phyloP scores from a whole-genome alignment of 768 basidiomycete species.

The Tubosaeta brunneosetosa region DNA sequence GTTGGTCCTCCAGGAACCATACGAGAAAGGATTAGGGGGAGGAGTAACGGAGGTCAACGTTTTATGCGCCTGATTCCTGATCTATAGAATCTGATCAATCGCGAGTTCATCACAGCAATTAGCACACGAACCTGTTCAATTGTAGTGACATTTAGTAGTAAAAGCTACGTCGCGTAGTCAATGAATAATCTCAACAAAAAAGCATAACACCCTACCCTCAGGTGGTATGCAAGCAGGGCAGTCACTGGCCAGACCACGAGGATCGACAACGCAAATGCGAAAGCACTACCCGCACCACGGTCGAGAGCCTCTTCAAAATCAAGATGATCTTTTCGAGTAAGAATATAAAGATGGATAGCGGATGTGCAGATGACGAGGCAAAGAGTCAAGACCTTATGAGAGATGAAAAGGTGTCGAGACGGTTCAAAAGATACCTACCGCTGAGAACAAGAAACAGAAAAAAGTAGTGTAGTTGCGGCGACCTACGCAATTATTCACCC shows the following conservation, averaged over 20 bases:
- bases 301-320: constrained; percentile 44
- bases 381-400: constrained; percentile 59
- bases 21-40: constrained; percentile 85
- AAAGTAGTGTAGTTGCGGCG: constrained; percentile 95
- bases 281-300: constrained; percentile 69
- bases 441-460: constrained; percentile 72
- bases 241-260: constrained; percentile 78
- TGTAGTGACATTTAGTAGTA: constrained; percentile 88
- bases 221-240: constrained; percentile 77
- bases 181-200: not conserved
- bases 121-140: constrained; percentile 76
- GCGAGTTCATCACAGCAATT: constrained; percentile 7
- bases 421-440: constrained; percentile 44
- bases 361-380: constrained; percentile 78
- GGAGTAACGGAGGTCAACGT: constrained; percentile 56
- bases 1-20: constrained; percentile 72
- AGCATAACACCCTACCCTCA: constrained; percentile 56
- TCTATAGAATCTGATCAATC: constrained; percentile 39
- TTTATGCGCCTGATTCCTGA: constrained; percentile 81
- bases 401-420: constrained; percentile 4
- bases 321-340: constrained; percentile 49
- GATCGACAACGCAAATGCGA: constrained; percentile 70
- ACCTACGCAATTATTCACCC: constrained; percentile 95
- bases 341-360: constrained; percentile 71
- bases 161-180: constrained; percentile 43